These are phyloP conservation scores for Bruguiera gymnorhiza DNA, from an alignment of 345 rosid genomes.

Conservation along the genomic window DNA sequence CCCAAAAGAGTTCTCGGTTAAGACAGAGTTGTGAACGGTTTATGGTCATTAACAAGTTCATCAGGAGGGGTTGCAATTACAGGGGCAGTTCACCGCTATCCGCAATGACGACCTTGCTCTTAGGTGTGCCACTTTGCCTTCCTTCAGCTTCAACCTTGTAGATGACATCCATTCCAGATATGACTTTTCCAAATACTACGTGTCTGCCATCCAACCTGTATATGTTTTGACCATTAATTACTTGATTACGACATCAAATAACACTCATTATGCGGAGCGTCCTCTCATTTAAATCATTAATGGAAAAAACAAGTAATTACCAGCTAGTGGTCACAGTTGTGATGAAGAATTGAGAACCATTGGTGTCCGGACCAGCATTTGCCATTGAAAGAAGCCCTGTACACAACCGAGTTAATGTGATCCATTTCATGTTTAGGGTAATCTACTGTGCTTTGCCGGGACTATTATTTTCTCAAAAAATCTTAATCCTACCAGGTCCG, in stretches of 20 bases:
- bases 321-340: slow-evolving; percentile 91
- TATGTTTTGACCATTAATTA: neutral
- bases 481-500: slow-evolving; percentile 42
- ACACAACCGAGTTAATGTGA: too few relatives aligned
- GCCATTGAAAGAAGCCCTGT: slow-evolving; percentile 72
- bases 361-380: slow-evolving; percentile 78
- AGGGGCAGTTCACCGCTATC: slow-evolving; percentile 94
- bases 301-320: slow-evolving; percentile 31
- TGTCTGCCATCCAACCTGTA: slow-evolving; percentile 93
- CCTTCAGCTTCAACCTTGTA: slow-evolving; percentile 96
- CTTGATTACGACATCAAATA: too few relatives aligned
- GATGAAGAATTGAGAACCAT: slow-evolving; percentile 90
- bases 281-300: neutral
- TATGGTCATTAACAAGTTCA: too few relatives aligned
- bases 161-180: slow-evolving; percentile 94
- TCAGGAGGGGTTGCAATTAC: slow-evolving; percentile 14
- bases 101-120: slow-evolving; percentile 75
- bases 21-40: too few relatives aligned
- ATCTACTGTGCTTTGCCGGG: too few relatives aligned
- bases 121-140: slow-evolving; percentile 72
- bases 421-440: too few relatives aligned
- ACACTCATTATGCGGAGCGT: too few relatives aligned
- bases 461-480: too few relatives aligned
- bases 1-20: too few relatives aligned
- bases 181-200: slow-evolving; percentile 95